Evolutionary conservation across 441 rosid species (phyloP).

Genomic region (Pelargonium cotyledonis): DNA sequence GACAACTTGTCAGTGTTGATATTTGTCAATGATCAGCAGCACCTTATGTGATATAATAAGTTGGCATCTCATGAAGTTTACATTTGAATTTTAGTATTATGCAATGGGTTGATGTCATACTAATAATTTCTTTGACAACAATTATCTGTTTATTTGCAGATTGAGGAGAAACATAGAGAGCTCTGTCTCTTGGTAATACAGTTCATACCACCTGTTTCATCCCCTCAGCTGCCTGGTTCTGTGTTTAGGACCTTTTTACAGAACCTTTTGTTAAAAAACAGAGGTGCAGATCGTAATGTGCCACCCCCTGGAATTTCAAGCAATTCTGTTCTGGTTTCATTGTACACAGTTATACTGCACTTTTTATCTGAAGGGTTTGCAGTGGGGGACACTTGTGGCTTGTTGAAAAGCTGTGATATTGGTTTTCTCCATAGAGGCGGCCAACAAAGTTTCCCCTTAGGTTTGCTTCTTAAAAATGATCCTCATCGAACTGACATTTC

Average conservation of each 20-base stretch:
- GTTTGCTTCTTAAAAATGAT: constrained; percentile 81
- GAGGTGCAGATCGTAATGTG: constrained; percentile 77
- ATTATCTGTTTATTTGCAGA: constrained; percentile 40
- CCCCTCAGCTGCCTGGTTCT: constrained; percentile 87
- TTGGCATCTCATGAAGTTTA: constrained; percentile 3
- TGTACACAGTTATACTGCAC: constrained; percentile 81
- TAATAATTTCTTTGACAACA: not conserved
- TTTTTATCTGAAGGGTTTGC: constrained; percentile 89
- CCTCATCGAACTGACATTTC: constrained; percentile 74
- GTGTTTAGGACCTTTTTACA: constrained; percentile 80
- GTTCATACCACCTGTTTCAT: constrained; percentile 66
- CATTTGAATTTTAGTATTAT: not conserved
- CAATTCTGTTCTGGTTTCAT: constrained; percentile 83
- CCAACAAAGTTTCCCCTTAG: constrained; percentile 71
- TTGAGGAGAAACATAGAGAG: constrained; percentile 92
- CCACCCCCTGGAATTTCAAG: constrained; percentile 83
- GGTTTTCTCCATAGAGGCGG: constrained; percentile 97
- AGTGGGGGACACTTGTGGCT: constrained; percentile 43
- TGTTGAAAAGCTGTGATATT: constrained; percentile 52
- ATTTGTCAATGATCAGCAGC: no score
- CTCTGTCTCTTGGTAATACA: constrained; percentile 89
- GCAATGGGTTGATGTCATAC: not conserved
- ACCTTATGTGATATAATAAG: no score
- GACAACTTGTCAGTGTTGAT: no score
- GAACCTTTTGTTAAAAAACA: constrained; percentile 76